Evolutionary conservation across 768 basidiomycete species (phyloP).

Genomic region (Russula sp.): DNA sequence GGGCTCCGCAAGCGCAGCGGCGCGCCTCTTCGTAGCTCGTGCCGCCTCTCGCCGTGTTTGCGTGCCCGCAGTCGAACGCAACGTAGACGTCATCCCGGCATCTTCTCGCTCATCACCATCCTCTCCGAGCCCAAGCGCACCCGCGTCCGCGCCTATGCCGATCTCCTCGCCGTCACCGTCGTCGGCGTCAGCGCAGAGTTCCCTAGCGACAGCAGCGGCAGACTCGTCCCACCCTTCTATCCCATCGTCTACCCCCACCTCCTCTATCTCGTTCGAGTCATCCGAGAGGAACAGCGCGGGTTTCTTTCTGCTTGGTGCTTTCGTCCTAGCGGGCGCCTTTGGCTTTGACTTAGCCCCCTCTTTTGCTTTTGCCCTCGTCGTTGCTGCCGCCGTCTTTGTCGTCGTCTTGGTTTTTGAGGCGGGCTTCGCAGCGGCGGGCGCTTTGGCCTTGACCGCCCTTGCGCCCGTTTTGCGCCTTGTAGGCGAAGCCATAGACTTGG

Average conservation of each 20-base stretch:
- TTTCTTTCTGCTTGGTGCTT: background rate
- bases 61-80: conserved; percentile 28
- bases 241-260: background rate
- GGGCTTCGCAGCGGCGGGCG: background rate
- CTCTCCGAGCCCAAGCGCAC: background rate
- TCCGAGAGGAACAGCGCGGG: conserved; percentile 19
- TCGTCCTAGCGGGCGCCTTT: background rate
- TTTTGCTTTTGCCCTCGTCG: background rate
- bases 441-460: background rate
- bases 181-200: background rate
- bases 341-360: background rate
- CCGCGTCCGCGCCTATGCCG: background rate
- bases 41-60: conserved; percentile 9
- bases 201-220: background rate
- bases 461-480: background rate
- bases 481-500: background rate
- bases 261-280: background rate
- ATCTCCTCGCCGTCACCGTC: background rate
- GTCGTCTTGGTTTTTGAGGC: conserved; percentile 11
- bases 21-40: conserved; percentile 9
- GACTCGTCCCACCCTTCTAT: background rate
- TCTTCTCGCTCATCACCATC: conserved; percentile 8
- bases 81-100: conserved; percentile 25
- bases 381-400: background rate
- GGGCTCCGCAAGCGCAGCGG: conserved; percentile 27